A percentile compares a stretch with the other conserved stretches of the same genome.
Conservation (phyloP, 805 yeast species). For the Monosporozyma solicola region DNA sequence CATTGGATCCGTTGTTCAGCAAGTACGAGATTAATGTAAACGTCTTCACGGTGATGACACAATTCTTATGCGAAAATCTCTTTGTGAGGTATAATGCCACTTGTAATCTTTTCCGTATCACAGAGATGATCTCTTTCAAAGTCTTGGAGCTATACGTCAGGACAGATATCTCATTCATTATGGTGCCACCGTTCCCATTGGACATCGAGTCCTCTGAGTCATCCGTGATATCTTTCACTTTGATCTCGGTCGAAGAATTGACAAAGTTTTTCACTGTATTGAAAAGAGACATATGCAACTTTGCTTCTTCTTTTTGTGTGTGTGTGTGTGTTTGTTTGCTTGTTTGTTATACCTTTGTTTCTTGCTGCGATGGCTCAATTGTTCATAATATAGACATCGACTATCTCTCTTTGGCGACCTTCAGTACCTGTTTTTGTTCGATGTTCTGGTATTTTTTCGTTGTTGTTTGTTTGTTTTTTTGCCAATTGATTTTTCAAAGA, state of each 20-base stretch:
- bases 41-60: conserved; percentile 39
- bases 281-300: conserved; percentile 20
- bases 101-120: conserved; percentile 35
- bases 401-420: no score
- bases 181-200: conserved; percentile 48
- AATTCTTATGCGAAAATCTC: conserved; percentile 25
- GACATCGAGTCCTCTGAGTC: conserved; percentile 34
- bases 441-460: background rate
- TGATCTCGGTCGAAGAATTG: conserved; percentile 30
- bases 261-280: conserved; percentile 26
- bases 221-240: conserved; percentile 38
- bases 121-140: conserved; percentile 32
- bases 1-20: conserved; percentile 45
- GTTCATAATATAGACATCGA: no score
- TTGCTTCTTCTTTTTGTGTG: background rate
- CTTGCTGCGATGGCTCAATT: background rate
- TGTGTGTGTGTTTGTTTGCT: no score
- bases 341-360: no score
- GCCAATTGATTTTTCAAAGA: no score
- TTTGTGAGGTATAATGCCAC: background rate
- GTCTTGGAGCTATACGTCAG: conserved; percentile 36
- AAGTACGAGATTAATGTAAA: conserved; percentile 44
- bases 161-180: conserved; percentile 43
- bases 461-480: background rate
- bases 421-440: background rate